Base-by-base conservation (phyloP, 805 yeast species). In the Wickerhamiella alocasiicola region DNA sequence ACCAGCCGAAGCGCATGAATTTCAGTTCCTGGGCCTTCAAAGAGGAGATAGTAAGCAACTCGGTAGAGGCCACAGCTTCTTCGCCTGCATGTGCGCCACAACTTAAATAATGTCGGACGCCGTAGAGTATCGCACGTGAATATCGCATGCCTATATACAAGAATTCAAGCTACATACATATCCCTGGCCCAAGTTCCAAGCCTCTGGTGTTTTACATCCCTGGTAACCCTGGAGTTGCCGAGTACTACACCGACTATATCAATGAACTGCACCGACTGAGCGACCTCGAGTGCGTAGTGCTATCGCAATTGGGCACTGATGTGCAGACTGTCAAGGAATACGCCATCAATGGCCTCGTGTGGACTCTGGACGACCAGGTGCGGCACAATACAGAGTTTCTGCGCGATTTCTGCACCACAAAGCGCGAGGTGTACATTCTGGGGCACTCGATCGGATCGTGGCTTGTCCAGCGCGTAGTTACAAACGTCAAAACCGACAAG, bases 391-490 rank as follows among this genome's bases (percentile, higher is more conserved):
- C 66, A 19, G 64, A 63, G 9, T 61, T 77, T n/a, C 57, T 79
- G 31, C 59, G 61, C 36, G 54, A 63, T 25, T 51, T 60, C 39
- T 48, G 43, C 19, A 24, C 43, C 9, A 33, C 48, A 12, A 41
- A 42, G 1, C 51, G 67, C 27, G 62, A 66, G 9, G 54, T 78
- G 6, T 59, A 62, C 38, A 60, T 78, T 17, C 55, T 77, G 49
- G 78, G 83, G 16, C 93, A 81, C 54, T 79, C 88, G 0, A 71
- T 80, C 11, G 93, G 93, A 1, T 66, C 76, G 5, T 81, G 71
- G 63, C 61, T 81, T 32, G 55, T 65, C 2, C 85, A 80, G 54
- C 55, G 79, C 33, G 63, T 74, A 2, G 62, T 71, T 1, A 49
- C 49, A 2, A 16, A 20, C 9, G 19, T 20, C 18, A 7, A 6